These are phyloP conservation scores for Phycomyces nitens DNA, from an alignment of 192 early-diverging fungal species.

Conservation along the genomic window DNA sequence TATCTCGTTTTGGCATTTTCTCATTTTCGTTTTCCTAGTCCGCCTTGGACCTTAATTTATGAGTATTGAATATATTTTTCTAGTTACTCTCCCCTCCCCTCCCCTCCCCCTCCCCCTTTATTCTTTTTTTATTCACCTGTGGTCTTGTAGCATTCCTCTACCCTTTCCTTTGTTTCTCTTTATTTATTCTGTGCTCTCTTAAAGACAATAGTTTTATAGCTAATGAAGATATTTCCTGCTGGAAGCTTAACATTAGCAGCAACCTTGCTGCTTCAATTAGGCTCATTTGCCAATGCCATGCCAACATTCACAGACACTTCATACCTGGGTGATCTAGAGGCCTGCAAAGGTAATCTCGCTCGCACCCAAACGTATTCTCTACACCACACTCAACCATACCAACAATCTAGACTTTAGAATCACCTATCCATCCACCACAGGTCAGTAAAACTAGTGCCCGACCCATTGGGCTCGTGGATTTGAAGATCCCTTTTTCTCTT, in stretches of 20 bases:
- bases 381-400: not conserved
- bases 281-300: conserved; percentile 11
- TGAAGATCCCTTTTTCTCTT: too few species aligned
- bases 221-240: conserved; percentile 12
- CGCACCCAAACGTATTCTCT: not conserved
- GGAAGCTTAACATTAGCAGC: conserved; percentile 9
- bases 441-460: too few species aligned
- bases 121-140: too few species aligned
- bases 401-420: conserved; percentile 8
- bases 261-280: conserved; percentile 11
- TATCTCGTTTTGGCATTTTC: too few species aligned
- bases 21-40: too few species aligned
- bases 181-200: not conserved
- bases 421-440: conserved; percentile 12
- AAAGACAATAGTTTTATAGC: not conserved
- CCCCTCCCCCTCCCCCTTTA: too few species aligned
- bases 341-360: not conserved
- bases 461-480: too few species aligned
- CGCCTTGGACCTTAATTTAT: too few species aligned
- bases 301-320: conserved; percentile 9
- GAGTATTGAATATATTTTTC: too few species aligned
- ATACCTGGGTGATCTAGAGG: not conserved
- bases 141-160: too few species aligned
- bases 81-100: too few species aligned
- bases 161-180: too few species aligned